A percentile compares a stretch with the other conserved stretches of the same genome.
These are phyloP conservation scores for Rhodotorula glutinis DNA, from an alignment of 1,284 basidiomycete species.

Conservation along the genomic window DNA sequence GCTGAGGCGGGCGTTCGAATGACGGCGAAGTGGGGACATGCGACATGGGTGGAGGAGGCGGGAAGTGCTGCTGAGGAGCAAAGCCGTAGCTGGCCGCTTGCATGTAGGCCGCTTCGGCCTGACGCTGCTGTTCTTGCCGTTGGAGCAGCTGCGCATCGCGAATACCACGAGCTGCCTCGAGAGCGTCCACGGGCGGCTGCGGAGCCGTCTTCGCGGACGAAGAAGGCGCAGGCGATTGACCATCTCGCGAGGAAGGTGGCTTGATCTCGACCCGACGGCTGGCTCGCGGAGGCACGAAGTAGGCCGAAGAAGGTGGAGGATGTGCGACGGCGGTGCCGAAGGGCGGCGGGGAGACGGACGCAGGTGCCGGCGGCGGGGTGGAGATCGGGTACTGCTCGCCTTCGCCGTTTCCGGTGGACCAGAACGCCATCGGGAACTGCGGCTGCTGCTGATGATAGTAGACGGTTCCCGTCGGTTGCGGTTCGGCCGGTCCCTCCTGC, in stretches of 20 bases:
- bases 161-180: not conserved
- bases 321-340: conserved; percentile 5
- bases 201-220: not conserved
- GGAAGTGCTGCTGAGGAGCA: not conserved
- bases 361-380: conserved; percentile 21
- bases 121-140: not conserved
- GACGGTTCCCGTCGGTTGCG: not conserved
- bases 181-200: not conserved
- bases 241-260: conserved; percentile 21
- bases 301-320: conserved; percentile 19
- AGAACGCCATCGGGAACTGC: not conserved
- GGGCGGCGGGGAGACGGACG: conserved; percentile 10
- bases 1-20: too few species aligned
- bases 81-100: not conserved
- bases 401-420: not conserved
- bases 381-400: conserved; percentile 8
- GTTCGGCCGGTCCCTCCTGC: not conserved
- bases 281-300: conserved; percentile 32
- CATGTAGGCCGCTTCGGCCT: not conserved
- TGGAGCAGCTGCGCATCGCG: not conserved
- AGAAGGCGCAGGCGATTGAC: conserved; percentile 14
- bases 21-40: not conserved
- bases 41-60: not conserved
- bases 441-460: conserved; percentile 1
- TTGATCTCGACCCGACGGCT: conserved; percentile 36